phyloP scores from a whole-genome alignment of 257 asterid genomes.

The Solanum habrochaites region DNA sequence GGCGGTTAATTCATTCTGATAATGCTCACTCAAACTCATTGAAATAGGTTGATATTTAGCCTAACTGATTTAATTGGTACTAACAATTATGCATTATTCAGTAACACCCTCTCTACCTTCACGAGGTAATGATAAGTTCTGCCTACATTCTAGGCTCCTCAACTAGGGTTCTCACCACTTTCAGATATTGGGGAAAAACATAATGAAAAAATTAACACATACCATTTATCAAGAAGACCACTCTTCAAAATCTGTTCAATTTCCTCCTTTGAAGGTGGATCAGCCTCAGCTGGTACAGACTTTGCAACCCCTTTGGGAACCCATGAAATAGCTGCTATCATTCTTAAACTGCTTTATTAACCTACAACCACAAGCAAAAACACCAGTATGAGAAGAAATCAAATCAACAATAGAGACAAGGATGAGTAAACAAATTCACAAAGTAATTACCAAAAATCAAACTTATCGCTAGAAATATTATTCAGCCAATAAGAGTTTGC shows the following conservation, averaged over 20 bases:
- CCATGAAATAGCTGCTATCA: slow-evolving; percentile 80
- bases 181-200: neutral
- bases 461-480: neutral
- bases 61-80: neutral
- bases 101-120: neutral
- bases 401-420: neutral
- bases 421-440: neutral
- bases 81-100: neutral
- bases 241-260: slow-evolving; percentile 49
- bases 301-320: slow-evolving; percentile 69
- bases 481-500: no score
- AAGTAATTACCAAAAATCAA: neutral
- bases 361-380: neutral
- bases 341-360: slow-evolving; percentile 11
- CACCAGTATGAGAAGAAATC: neutral
- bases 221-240: slow-evolving; percentile 24
- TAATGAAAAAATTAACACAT: neutral
- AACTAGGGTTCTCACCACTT: neutral
- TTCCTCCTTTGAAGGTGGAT: slow-evolving; percentile 76
- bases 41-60: neutral
- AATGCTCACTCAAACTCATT: no score
- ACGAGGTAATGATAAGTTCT: neutral
- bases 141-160: neutral
- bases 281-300: slow-evolving; percentile 36
- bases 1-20: no score